Evolutionary conservation across 2,329 filamentous ascomycete species (phyloP), one percentile per base, ranked within the genome.

Genomic region (Aureobasidium zeae): DNA sequence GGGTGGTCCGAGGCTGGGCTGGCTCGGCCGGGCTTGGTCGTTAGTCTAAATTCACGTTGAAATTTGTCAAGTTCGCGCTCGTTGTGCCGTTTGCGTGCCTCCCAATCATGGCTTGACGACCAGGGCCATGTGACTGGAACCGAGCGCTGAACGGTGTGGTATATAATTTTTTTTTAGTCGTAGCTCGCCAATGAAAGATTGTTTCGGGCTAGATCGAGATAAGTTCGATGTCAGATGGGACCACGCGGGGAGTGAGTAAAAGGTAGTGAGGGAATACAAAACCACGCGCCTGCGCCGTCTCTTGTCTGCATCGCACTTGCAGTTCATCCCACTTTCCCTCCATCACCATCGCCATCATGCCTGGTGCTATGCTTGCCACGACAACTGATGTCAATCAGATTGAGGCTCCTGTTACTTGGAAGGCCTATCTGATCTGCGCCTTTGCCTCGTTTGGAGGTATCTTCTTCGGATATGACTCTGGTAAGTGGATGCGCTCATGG

Each of bases 391-490:
- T 71, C 52, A 62, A 61, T 52, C 72, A 72, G 53, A 67, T 81
- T 52, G 67, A 70, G 57, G 68, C 68, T 24, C 68, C 68, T 3
- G 65, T 70, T 34, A 70, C 66, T 5, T 53, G 63, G 47, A 66
- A 67, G 49, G 66, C 65, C 44, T 43, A 43, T 9, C 39, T 43
- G 21, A 57, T 70, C 17, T 69, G 66, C 52, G 65, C 64, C 24
- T 70, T 69, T 46, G 67, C 66, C 3, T 64, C 67, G n/a, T 69
- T 70, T 50, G 68, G 68, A 49, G 67, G 68, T 52, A 82, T 85
- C 64, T 81, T 86, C 68, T 83, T 86, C 64, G 83, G 83, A 37
- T 87, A 83, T 63, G 83, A 86, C 56, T 83, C 81, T 30, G 83
- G 37, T 41, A 41, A 25, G 37, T 6, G 19, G 11, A 25, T 6